These are phyloP conservation scores for Aspergillus eucalypticola DNA, from an alignment of 2,329 filamentous ascomycete species.

Conservation along the genomic window DNA sequence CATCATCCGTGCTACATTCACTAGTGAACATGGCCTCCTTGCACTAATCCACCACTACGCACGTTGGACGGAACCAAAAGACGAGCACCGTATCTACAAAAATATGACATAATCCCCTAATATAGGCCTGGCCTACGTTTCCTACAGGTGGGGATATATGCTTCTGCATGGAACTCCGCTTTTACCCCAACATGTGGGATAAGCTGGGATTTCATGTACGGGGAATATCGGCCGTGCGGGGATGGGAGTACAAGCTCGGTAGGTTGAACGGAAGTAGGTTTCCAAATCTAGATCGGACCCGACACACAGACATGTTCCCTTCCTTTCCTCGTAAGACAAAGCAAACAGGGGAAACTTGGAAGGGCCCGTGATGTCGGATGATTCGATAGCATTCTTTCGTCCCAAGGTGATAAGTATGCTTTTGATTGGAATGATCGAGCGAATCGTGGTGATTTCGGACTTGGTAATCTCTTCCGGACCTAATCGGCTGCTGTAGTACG, in stretches of 20 bases:
- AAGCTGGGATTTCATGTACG: not conserved
- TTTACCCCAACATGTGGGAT: conserved; percentile 8
- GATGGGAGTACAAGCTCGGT: not conserved
- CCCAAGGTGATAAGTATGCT: not conserved
- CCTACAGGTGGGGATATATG: not conserved
- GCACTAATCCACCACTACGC: not conserved
- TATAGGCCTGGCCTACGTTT: not conserved
- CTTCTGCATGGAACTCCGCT: not conserved
- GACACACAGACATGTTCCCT: not conserved
- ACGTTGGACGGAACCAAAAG: not conserved
- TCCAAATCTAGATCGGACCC: not conserved
- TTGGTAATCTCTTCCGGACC: not conserved
- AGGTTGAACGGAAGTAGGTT: not conserved
- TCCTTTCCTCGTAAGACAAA: not conserved
- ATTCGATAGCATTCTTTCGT: not conserved
- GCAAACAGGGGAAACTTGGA: not conserved
- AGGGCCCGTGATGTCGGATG: not conserved
- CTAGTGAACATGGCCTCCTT: not conserved
- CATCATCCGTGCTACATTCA: not conserved
- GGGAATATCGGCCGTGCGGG: not conserved
- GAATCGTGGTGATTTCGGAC: not conserved
- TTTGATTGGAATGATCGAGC: not conserved
- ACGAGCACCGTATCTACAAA: not conserved
- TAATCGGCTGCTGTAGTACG: not conserved
- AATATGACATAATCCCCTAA: not conserved